A percentile compares a stretch with the other conserved stretches of the same genome.
Conservation (phyloP, 169 alveolate genomes). For the Cryptosporidium muris region DNA sequence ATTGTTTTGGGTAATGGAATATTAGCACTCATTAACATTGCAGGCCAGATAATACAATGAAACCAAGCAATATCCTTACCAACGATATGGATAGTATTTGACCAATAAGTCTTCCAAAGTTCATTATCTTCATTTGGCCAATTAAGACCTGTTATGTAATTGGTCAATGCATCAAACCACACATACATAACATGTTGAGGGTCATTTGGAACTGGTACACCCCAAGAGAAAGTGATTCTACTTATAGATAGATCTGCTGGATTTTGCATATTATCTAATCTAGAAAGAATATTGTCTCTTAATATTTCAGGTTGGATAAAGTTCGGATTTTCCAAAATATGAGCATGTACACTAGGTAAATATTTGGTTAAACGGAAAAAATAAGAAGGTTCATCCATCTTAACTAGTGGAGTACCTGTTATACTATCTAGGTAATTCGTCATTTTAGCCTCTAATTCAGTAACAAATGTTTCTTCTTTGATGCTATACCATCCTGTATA, state of each 20-base stretch:
- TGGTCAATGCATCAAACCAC: slow-evolving; percentile 93
- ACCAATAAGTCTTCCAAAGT: slow-evolving; percentile 78
- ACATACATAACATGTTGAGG: slow-evolving; percentile 92
- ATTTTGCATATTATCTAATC: slow-evolving; percentile 79
- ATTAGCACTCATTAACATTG: slow-evolving; percentile 86
- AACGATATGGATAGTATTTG: slow-evolving; percentile 79
- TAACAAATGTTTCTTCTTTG: slow-evolving; percentile 90
- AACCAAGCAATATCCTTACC: slow-evolving; percentile 94
- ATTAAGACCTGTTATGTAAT: slow-evolving; percentile 78
- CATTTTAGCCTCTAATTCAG: slow-evolving; percentile 89
- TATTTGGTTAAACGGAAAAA: slow-evolving; percentile 90
- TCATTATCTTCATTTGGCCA: slow-evolving; percentile 78
- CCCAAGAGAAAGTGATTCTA: slow-evolving; percentile 91
- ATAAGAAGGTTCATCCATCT: slow-evolving; percentile 88
- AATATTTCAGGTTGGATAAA: slow-evolving; percentile 83
- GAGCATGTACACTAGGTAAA: slow-evolving; percentile 79
- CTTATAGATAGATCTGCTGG: slow-evolving; percentile 89
- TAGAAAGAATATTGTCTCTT: slow-evolving; percentile 80
- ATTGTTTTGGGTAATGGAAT: slow-evolving; percentile 86
- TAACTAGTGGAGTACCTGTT: slow-evolving; percentile 81
- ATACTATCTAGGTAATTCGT: slow-evolving; percentile 85
- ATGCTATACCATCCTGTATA: slow-evolving; percentile 90
- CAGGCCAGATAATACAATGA: slow-evolving; percentile 90
- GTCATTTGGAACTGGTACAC: slow-evolving; percentile 86
- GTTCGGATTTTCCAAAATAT: slow-evolving; percentile 75